Conservation (phyloP, 2,329 filamentous ascomycete genomes). For the Dothistroma septosporum region DNA sequence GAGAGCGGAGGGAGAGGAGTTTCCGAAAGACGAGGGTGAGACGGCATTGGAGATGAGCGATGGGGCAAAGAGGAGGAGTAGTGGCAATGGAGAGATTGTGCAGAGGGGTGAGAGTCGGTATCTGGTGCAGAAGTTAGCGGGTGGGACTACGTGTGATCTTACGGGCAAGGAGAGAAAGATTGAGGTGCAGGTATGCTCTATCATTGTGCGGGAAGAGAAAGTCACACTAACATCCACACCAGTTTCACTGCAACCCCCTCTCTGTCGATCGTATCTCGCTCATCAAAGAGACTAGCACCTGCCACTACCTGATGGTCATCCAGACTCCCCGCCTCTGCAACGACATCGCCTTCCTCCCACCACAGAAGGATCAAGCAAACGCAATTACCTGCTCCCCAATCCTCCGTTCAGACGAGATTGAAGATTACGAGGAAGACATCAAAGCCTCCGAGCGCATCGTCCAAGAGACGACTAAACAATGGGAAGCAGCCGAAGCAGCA, state of each 20-base stretch:
- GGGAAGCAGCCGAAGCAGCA: slow-evolving; percentile 29
- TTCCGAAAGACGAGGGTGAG: slow-evolving; percentile 23
- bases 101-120: slow-evolving; percentile 80
- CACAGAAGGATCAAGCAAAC: slow-evolving; percentile 71
- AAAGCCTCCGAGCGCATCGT: slow-evolving; percentile 21
- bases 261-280: slow-evolving; percentile 74
- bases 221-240: neutral
- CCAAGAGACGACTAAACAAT: slow-evolving; percentile 20
- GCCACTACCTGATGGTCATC: slow-evolving; percentile 88
- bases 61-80: slow-evolving; percentile 37
- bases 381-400: slow-evolving; percentile 72
- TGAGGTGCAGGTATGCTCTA: slow-evolving; percentile 62
- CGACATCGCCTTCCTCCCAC: slow-evolving; percentile 80
- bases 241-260: slow-evolving; percentile 74
- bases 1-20: slow-evolving; percentile 29
- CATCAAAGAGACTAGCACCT: slow-evolving; percentile 91
- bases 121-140: slow-evolving; percentile 74
- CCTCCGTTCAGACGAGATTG: slow-evolving; percentile 52
- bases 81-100: slow-evolving; percentile 51
- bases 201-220: neutral
- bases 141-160: slow-evolving; percentile 79
- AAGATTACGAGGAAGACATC: slow-evolving; percentile 32
- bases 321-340: slow-evolving; percentile 84
- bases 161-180: slow-evolving; percentile 77
- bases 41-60: slow-evolving; percentile 30